Evolutionary conservation across 2,329 filamentous ascomycete species (phyloP).

Genomic region (Talaromyces piceae): DNA sequence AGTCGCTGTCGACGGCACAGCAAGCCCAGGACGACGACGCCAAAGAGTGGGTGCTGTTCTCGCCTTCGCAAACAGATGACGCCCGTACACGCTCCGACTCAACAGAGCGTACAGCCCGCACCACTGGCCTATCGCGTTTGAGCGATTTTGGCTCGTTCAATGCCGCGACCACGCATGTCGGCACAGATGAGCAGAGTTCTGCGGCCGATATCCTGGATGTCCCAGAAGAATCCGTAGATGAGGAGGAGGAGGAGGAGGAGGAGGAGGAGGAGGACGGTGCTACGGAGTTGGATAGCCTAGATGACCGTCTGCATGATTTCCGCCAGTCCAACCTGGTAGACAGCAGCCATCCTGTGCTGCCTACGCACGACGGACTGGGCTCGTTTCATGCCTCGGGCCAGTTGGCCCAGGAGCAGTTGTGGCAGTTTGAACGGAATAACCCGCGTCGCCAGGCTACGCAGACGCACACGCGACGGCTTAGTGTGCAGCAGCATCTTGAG

Average conservation of each 20-base stretch:
- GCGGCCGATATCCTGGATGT: conserved; percentile 38
- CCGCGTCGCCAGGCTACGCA: conserved; percentile 52
- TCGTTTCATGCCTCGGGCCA: conserved; percentile 64
- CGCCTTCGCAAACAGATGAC: conserved; percentile 57
- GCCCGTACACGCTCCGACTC: conserved; percentile 61
- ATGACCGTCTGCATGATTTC: conserved; percentile 86
- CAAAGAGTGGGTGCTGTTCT: conserved; percentile 95
- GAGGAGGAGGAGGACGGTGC: conserved; percentile 39
- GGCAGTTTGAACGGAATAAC: conserved; percentile 81
- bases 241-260: conserved; percentile 38
- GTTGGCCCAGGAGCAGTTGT: conserved; percentile 71
- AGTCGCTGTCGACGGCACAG: not conserved
- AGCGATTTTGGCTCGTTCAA: conserved; percentile 77
- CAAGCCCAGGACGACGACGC: conserved; percentile 53
- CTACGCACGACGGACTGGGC: conserved; percentile 84
- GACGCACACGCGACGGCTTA: conserved; percentile 46
- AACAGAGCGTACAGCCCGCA: conserved; percentile 57
- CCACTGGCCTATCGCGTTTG: conserved; percentile 57
- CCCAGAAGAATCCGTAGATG: no score
- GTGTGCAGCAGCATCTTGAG: conserved; percentile 51
- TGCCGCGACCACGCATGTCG: conserved; percentile 49
- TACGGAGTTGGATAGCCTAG: conserved; percentile 85
- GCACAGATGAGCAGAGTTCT: conserved; percentile 35
- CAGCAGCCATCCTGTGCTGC: conserved; percentile 60
- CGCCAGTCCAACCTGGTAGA: conserved; percentile 53